Evolutionary conservation across 2,329 filamentous ascomycete species (phyloP).

Genomic region (Cercospora zeina): DNA sequence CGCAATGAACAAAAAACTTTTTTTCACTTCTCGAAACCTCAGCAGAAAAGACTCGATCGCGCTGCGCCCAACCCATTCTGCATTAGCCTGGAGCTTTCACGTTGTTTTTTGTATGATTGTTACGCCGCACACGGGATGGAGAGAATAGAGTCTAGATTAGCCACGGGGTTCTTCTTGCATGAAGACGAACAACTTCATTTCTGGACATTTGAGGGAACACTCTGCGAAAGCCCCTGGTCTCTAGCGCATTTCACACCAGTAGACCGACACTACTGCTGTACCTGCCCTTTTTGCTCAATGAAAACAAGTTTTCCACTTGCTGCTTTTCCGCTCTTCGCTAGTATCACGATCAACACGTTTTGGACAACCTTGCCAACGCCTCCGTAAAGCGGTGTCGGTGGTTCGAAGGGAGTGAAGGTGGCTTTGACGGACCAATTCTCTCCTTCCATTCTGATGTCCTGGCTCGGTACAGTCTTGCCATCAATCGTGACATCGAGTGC

Average conservation of each 20-base stretch:
- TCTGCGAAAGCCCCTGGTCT: not conserved
- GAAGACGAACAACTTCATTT: conserved; percentile 1
- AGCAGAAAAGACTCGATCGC: conserved; percentile 5
- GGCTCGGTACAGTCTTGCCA: conserved; percentile 5
- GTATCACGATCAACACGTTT: conserved; percentile 30
- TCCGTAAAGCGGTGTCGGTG: conserved; percentile 33
- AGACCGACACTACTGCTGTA: not conserved
- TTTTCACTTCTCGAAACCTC: not conserved
- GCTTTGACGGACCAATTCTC: conserved; percentile 24
- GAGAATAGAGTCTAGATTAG: conserved; percentile 30
- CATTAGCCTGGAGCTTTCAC: conserved; percentile 25
- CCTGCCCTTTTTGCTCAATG: conserved; percentile 23
- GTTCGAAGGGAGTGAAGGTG: conserved; percentile 27
- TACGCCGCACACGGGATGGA: conserved; percentile 26
- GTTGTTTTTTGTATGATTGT: conserved; percentile 25
- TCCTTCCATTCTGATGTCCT: not conserved
- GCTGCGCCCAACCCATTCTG: conserved; percentile 16
- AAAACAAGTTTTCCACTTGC: conserved; percentile 23
- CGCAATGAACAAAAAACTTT: conserved; percentile 9
- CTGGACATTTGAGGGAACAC: conserved; percentile 3
- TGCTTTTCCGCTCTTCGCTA: conserved; percentile 16
- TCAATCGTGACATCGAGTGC: conserved; percentile 22
- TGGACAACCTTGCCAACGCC: conserved; percentile 32
- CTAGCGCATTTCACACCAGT: not conserved
- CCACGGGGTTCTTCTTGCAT: conserved; percentile 23